Evolutionary conservation across 129 eudicot genomes (phyloP).

Genomic region (Scalesia atractyloides): DNA sequence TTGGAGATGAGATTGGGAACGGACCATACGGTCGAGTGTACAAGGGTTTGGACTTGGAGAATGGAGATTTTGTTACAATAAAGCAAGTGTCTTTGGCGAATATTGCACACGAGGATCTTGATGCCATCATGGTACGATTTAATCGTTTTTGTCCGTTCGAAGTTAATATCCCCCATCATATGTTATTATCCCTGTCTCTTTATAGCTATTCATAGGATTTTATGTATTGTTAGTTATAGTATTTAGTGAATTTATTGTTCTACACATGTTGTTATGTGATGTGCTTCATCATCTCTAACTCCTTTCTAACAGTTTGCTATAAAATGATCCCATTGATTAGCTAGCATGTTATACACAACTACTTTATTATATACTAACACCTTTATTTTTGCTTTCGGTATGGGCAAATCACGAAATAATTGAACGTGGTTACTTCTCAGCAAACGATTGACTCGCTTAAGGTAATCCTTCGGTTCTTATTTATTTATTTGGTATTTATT

Average conservation of each 20-base stretch:
- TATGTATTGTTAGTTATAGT: no score
- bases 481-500: neutral
- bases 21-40: slow-evolving; percentile 98
- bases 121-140: slow-evolving; percentile 72
- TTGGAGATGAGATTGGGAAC: slow-evolving; percentile 98
- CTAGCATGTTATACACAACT: slow-evolving; percentile 8
- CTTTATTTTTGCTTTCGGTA: slow-evolving; percentile 28
- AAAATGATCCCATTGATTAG: neutral
- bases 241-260: no score
- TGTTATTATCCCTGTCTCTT: no score
- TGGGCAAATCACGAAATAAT: slow-evolving; percentile 29
- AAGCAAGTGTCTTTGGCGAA: slow-evolving; percentile 95
- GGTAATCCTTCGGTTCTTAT: slow-evolving; percentile 41
- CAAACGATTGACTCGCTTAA: slow-evolving; percentile 96
- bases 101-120: slow-evolving; percentile 91
- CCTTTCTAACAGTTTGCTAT: slow-evolving; percentile 3
- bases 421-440: slow-evolving; percentile 40
- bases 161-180: no score
- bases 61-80: slow-evolving; percentile 97
- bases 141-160: neutral
- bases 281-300: neutral
- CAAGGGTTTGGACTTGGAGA: slow-evolving; percentile 98
- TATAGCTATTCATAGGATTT: no score
- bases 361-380: slow-evolving; percentile 17
- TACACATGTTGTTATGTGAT: no score